Base-by-base conservation (phyloP, 768 basidiomycete genomes). In the Punctularia strigosozonata region DNA sequence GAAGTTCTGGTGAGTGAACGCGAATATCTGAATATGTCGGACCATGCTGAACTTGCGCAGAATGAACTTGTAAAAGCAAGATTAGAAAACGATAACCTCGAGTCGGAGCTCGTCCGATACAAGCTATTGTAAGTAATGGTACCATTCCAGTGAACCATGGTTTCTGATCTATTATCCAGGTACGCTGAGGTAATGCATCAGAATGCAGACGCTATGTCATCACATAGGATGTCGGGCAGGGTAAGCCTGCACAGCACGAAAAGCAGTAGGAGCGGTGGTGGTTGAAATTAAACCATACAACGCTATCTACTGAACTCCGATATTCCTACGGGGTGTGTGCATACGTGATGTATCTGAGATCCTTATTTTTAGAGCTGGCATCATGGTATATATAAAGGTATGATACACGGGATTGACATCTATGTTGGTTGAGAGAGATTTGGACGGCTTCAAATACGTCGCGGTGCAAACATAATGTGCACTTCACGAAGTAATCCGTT, bases 21-120 rank as follows among this genome's bases (percentile, higher is more conserved):
- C 44, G 69, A 57, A 13, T 1, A 21, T 36, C 20, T 35, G 25
- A 14, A 18, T 25, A 6, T 25, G 14, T 34, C 6, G 25, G 40
- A n/a, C 31, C 34, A 39, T 56, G 6, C 57, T 58, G n/a, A 54
- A 17, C 31, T 5, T 17, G 25, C n/a, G 31, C 45, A 89, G 86
- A 89, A 92, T 49, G 82, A 94, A 54, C 73, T 98, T 3, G 95
- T 98, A 3, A 87, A 80, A 65, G 71, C 80, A 41, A 76, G 91
- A 37, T 62, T 98, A 28, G 77, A 80, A 43, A 86, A 87, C 48
- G 94, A 99, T 55, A 91, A 97, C 55, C 68, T 94, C 43, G 95
- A 98, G 57, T 73, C 78, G 41, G 89, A 98, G 56, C 73, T 99
- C 14, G 92, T 99, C 26, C 77, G 84, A 30, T 97, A 95, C 62